Percentiles rank a stretch among this genome's conserved stretches.
phyloP scores from a whole-genome alignment of 176 grass and related monocot species.

The Musa beccarii region DNA sequence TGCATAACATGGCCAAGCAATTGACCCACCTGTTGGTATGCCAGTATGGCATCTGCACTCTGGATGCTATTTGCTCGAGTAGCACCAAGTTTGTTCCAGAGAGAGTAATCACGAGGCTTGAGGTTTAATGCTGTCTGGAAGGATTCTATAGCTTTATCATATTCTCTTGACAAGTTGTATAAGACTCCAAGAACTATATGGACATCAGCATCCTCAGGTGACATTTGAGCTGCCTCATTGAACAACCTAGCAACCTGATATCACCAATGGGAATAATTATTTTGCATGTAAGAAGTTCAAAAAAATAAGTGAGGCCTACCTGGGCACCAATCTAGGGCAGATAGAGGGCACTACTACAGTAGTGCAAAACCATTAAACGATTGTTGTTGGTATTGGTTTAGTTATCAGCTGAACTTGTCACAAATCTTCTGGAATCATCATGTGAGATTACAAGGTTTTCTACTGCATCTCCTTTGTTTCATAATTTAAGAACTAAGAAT shows the following conservation, averaged over 20 bases:
- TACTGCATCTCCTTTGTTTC: background rate
- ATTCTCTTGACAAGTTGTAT: constrained; percentile 97
- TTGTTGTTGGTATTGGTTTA: background rate
- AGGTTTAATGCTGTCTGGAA: constrained; percentile 82
- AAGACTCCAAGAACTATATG: constrained; percentile 95
- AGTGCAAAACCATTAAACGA: background rate
- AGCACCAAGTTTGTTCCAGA: constrained; percentile 99
- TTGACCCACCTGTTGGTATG: constrained; percentile 80
- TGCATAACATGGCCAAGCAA: background rate
- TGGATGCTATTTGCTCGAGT: constrained; percentile 97
- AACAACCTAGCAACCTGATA: constrained; percentile 86
- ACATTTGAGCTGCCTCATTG: constrained; percentile 85
- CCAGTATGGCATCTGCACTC: constrained; percentile 85
- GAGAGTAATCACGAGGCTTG: constrained; percentile 87
- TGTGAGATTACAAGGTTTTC: too few species aligned
- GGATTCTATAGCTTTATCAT: constrained; percentile 88
- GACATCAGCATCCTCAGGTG: constrained; percentile 92
- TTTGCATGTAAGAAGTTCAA: background rate
- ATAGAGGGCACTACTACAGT: background rate
- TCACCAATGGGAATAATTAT: background rate
- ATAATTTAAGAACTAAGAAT: background rate
- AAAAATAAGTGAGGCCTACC: background rate
- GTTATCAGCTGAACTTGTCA: too few species aligned
- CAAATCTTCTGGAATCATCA: too few species aligned
- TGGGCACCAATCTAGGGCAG: background rate